Base-by-base conservation (phyloP, 2,329 filamentous ascomycete genomes). In the Paraconiothyrium brasiliense region DNA sequence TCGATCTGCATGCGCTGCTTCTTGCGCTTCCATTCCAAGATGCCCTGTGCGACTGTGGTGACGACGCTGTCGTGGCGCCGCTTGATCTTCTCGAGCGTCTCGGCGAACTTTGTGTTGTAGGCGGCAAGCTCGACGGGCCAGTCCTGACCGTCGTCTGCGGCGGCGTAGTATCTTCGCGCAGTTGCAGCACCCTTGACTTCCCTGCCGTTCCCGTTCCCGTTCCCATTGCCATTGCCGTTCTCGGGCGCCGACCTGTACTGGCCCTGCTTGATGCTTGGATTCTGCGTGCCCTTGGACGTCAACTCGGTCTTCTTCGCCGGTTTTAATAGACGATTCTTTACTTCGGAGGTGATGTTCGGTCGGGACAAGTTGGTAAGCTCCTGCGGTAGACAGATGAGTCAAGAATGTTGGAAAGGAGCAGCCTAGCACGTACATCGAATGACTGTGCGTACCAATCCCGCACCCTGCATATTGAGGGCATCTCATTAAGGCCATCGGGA, bases 361-460 rank as follows among this genome's bases (percentile, higher is more conserved):
- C 92, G 88, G 63, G 91, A 88, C 6, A 99, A 85, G 59, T 87
- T 89, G 68, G 94, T 97, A 79, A 99, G 96, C 86, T 99, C 95
- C 93, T 94, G 69, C 79, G 30, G 61, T 63, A 69, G 71, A 62
- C 74, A 30, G 72, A 62, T 75, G 73, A 77, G 75, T 78, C 69
- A 76, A 55, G 43, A 59, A 22, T 54, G 30, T 60, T 48, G 59
- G 57, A 59, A 34, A 35, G 44, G 62, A 59, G 39, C 58, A 56
- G 41, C 47, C 14, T 37, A 41, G 14, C 50, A 77, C 86, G 71
- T 87, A 97, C 94, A 89, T 99, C 95, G 76, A 99, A 99, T 55
- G 95, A 99, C 83, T 99, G 95, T 67, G 94, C 95, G 80, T 99
- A 99, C 95, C 95, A 99, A 76, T 98, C 94, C 78, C 94, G 91